A percentile compares a stretch with the other conserved stretches of the same genome.
These are phyloP conservation scores for Ziziphus jujuba DNA, from an alignment of 306 rosid genomes.

Conservation along the genomic window DNA sequence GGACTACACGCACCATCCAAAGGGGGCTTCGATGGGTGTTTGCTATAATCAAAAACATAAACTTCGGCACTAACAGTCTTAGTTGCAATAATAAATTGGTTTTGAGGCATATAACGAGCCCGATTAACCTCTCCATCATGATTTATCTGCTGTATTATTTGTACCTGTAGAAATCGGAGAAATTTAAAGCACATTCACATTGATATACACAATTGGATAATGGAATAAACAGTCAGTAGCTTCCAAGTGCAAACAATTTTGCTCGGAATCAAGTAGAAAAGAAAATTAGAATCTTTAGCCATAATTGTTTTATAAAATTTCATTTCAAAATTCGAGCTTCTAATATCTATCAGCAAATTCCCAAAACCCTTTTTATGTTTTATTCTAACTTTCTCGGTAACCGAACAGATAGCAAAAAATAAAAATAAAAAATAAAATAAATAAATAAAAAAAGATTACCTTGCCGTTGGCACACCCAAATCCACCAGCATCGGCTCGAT, in stretches of 20 bases:
- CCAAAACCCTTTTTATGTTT: background rate
- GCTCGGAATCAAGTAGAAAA: too few species aligned
- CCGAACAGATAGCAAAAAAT: conserved; percentile 4
- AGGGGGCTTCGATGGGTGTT: conserved; percentile 96
- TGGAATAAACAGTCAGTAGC: background rate
- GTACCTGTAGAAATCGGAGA: conserved; percentile 45
- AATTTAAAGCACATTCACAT: background rate
- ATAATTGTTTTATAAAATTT: too few species aligned
- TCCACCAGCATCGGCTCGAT: conserved; percentile 76
- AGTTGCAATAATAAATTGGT: conserved; percentile 82
- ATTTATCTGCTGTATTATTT: conserved; percentile 94
- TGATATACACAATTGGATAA: background rate
- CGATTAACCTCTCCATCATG: conserved; percentile 98
- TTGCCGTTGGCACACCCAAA: conserved; percentile 92
- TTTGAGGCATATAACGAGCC: conserved; percentile 96
- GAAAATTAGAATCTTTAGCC: too few species aligned
- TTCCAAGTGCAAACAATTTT: too few species aligned
- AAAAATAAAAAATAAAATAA: too few species aligned
- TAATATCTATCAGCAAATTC: background rate
- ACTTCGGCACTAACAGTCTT: conserved; percentile 94
- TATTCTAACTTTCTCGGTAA: background rate
- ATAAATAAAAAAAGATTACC: too few species aligned
- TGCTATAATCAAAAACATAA: conserved; percentile 90
- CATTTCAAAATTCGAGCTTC: too few species aligned
- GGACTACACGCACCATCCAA: conserved; percentile 94